Base-by-base conservation (phyloP, 148 eudicot genomes). In the Beta vulgaris region DNA sequence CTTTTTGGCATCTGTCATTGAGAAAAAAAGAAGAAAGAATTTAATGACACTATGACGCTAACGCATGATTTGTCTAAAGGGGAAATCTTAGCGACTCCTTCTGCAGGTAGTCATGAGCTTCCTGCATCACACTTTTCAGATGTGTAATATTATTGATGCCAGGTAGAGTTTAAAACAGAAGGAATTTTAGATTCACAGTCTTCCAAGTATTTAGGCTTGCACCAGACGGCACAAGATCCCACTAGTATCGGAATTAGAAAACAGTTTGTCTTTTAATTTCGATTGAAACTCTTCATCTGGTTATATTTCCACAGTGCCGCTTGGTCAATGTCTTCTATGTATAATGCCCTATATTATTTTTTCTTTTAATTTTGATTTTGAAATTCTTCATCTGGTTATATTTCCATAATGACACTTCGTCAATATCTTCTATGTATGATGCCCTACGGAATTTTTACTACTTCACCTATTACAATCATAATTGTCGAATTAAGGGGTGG, bases 1-100 rank as follows among this genome's bases (percentile, higher is more conserved):
- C 79, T 90, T 23, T 90, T 80, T 36, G 91, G 95, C 90, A 91
- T 90, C 98, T 93, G 87, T 28, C 34, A 39, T 55, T 26, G 54
- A n/a, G 43, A 51, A 70, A 68, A 39, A 34, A 49, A 74, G 39
- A 68, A 51, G 44, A 78, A 16, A 60, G n/a, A 43, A n/a, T 26
- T n/a, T 25, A 51, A 21, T n/a, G 34, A 43, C 18, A 59, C 7
- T 6, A 21, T 40, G 29, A 60, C n/a, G 14, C 23, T 13, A 64
- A n/a, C 23, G 4, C 36, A 40, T 29, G 9, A 3, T 11, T 26
- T 59, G 21, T 31, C 21, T 31, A 26, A 8, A 12, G 23, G 25
- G 4, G 12, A 60, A 18, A 3, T 16, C 36, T n/a, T 36, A 1
- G 26, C 3, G 9, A 19, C n/a, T 21, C 7, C 11, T 10, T 15